Evolutionary conservation across 2,329 filamentous ascomycete genomes (phyloP).

Genomic region (Colletotrichum sp.): DNA sequence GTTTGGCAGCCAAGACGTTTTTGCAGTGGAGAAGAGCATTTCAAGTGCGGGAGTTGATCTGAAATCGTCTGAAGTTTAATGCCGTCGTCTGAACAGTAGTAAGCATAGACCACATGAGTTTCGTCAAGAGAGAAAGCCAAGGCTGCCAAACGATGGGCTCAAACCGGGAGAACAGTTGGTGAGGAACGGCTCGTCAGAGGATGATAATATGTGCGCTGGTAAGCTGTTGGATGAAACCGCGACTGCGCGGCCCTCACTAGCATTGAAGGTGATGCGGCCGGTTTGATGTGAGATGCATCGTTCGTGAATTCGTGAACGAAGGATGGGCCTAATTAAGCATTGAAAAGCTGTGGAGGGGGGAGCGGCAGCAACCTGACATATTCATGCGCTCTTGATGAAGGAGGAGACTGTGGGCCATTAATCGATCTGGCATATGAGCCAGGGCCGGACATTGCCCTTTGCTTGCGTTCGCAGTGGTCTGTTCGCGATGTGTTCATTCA

Average conservation of each 20-base stretch:
- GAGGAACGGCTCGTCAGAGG: not conserved
- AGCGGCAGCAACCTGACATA: conserved; percentile 3
- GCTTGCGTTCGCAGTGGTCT: not conserved
- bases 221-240: not conserved
- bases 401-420: conserved; percentile 2
- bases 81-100: conserved; percentile 3
- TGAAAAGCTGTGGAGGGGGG: not conserved
- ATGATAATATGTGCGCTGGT: not conserved
- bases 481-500: not conserved
- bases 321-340: not conserved
- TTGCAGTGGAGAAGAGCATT: not conserved
- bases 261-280: not conserved
- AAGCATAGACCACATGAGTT: not conserved
- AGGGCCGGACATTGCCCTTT: not conserved
- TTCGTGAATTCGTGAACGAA: not conserved
- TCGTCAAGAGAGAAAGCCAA: conserved; percentile 2
- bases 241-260: not conserved
- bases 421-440: not conserved
- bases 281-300: not conserved
- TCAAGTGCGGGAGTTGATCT: not conserved
- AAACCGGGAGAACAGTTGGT: not conserved
- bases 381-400: conserved; percentile 7
- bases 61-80: conserved; percentile 5
- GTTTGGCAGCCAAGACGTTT: not conserved
- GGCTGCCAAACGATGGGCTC: not conserved